Base-by-base conservation (phyloP, 2,329 filamentous ascomycete species). In the Cytospora chrysosperma region DNA sequence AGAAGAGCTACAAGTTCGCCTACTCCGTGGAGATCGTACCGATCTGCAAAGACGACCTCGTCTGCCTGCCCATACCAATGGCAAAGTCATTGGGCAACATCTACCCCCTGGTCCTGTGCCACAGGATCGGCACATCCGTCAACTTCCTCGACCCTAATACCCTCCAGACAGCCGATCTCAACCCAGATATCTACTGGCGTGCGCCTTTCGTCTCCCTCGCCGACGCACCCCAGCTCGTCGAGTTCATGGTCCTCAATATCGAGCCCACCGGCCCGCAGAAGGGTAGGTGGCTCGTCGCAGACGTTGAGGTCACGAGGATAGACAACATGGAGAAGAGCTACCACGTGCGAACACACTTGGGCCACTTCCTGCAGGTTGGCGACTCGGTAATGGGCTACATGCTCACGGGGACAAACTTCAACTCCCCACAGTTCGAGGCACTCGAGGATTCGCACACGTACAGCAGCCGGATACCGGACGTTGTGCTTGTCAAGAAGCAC, bases 361-460 rank as follows among this genome's bases (percentile, higher is more conserved):
- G 94, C 53, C 86, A 86, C 61, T 82, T 97, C 54, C 81, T 99
- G 15, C 90, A 96, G 71, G 87, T 92, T 0, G 95, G 95, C 59
- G 95, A 99, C 78, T 93, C 91, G 0, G 95, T 90, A 5, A 88
- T 99, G 84, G 95, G 95, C n/a, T 99, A 97, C 75, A 87, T 96
- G 75, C 78, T 99, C 56, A 88, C 87, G 5, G 93, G 92, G 56
- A 88, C 92, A 61, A 96, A 96, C 76, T 97, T 94, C 82, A 98
- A 99, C 83, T 95, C 93, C 73, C 81, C 84, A 12, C 85, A 96
- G 69, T 93, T 90, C 69, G 93, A 97, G 70, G 90, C 88, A 60
- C 84, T 97, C 37, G 93, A 97, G 76, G 78, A 84, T 57, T 92
- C 88, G 59, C 87, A 87, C 75, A 87, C 88, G 57, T 94, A 96